phyloP scores from a whole-genome alignment of 2,329 filamentous ascomycete species.

The Elsinoe australis region DNA sequence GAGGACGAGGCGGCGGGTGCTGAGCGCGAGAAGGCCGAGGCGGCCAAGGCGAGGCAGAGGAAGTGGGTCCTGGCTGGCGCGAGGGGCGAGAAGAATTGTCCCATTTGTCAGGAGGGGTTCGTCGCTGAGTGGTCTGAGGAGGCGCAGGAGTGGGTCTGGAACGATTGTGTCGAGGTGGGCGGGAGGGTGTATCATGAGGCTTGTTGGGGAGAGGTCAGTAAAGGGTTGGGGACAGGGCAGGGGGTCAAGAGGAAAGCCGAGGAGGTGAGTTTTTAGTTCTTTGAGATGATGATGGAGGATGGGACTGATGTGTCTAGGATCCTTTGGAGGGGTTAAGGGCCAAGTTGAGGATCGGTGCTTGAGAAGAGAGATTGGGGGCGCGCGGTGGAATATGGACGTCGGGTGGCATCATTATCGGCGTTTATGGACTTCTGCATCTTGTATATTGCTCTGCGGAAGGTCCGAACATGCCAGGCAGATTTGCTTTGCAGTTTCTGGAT shows the following conservation, averaged over 20 bases:
- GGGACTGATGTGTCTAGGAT: not conserved
- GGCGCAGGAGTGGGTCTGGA: conserved; percentile 94
- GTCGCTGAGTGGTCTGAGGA: conserved; percentile 88
- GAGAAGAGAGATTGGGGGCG: too few relatives aligned
- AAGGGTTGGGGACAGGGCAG: conserved; percentile 25
- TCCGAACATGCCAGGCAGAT: too few relatives aligned
- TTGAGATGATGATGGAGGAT: not conserved
- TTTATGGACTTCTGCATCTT: too few relatives aligned
- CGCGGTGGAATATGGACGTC: not conserved
- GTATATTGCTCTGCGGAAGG: too few relatives aligned
- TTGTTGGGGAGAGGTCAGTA: conserved; percentile 62
- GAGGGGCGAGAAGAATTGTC: conserved; percentile 62
- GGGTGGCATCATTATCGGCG: not conserved
- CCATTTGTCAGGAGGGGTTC: conserved; percentile 93
- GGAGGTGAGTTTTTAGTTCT: not conserved
- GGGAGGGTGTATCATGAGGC: conserved; percentile 80
- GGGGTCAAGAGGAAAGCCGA: conserved; percentile 23
- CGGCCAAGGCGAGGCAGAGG: conserved; percentile 35
- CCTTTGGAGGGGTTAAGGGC: too few relatives aligned
- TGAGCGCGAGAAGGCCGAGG: not conserved
- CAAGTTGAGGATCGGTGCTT: too few relatives aligned
- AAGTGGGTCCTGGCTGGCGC: conserved; percentile 4
- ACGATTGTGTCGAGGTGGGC: conserved; percentile 73
- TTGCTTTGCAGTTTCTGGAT: too few relatives aligned
- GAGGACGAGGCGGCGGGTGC: conserved; percentile 34